Conservation (phyloP, 805 yeast species). For the Lipomyces lipofer region DNA sequence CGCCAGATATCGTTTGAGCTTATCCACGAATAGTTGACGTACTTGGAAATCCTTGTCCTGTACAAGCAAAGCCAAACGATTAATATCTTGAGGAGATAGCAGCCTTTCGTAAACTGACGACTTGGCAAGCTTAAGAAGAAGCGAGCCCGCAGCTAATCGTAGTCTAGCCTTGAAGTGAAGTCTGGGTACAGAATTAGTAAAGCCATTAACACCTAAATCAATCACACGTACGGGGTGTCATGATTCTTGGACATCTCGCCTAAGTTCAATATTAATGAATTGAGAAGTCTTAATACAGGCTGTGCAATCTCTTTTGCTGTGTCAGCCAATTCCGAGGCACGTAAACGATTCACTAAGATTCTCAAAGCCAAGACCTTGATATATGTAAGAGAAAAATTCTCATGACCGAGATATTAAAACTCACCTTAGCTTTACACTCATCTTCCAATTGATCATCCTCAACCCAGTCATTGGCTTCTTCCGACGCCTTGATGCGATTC, state of each 20-base stretch:
- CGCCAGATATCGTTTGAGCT: slow-evolving; percentile 54
- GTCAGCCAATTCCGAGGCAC: slow-evolving; percentile 41
- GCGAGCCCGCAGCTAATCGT: slow-evolving; percentile 67
- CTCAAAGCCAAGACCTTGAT: slow-evolving; percentile 49
- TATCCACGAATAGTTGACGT: slow-evolving; percentile 52
- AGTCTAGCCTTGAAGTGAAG: slow-evolving; percentile 57
- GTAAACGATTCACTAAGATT: slow-evolving; percentile 61
- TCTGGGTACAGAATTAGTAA: not conserved
- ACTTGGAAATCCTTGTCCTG: slow-evolving; percentile 67
- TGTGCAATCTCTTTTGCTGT: slow-evolving; percentile 50
- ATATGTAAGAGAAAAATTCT: not conserved
- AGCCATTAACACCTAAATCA: not conserved
- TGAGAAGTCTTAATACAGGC: slow-evolving; percentile 66
- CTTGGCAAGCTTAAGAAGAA: slow-evolving; percentile 64
- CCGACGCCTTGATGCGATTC: slow-evolving; percentile 42
- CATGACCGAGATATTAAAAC: not conserved
- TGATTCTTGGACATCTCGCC: slow-evolving; percentile 60
- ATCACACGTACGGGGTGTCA: slow-evolving; percentile 52
- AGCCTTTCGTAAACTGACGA: slow-evolving; percentile 52
- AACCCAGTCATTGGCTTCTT: slow-evolving; percentile 49
- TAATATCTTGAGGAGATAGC: slow-evolving; percentile 54
- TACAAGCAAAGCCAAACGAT: slow-evolving; percentile 55
- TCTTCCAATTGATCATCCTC: slow-evolving; percentile 47
- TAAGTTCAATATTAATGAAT: slow-evolving; percentile 66
- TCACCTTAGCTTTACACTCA: slow-evolving; percentile 49